These are phyloP conservation scores for Xanthoceras sorbifolium DNA, from an alignment of 345 rosid species.

Conservation along the genomic window DNA sequence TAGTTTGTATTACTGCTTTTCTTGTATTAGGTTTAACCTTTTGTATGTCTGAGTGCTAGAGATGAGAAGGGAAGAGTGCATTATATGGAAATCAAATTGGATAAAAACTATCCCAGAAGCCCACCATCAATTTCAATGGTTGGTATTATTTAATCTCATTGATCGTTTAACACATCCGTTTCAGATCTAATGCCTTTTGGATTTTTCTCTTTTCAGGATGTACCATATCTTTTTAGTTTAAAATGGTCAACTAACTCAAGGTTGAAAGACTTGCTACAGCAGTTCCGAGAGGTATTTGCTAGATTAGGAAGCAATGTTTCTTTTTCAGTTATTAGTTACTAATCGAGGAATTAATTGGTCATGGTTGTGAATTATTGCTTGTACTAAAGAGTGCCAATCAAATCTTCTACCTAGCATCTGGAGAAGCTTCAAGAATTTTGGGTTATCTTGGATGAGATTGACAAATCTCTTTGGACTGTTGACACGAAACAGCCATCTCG, in stretches of 20 bases:
- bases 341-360: constrained; percentile 11
- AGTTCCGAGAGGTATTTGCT: constrained; percentile 54
- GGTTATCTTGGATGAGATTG: constrained; percentile 78
- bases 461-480: constrained; percentile 60
- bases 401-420: constrained; percentile 51
- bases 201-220: constrained; percentile 49
- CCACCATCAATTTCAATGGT: constrained; percentile 79
- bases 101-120: constrained; percentile 50
- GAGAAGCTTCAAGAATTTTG: constrained; percentile 70
- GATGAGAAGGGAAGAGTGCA: constrained; percentile 63
- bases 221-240: constrained; percentile 58
- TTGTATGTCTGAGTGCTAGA: constrained; percentile 37
- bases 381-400: background rate
- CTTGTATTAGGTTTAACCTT: constrained; percentile 1
- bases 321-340: background rate
- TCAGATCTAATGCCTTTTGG: constrained; percentile 6
- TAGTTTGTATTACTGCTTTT: constrained; percentile 6
- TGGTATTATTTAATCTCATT: constrained; percentile 29
- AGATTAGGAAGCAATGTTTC: background rate
- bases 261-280: constrained; percentile 61
- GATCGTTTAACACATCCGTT: constrained; percentile 4
- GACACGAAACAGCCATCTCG: constrained; percentile 46
- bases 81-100: constrained; percentile 57
- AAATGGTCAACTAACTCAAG: constrained; percentile 62
- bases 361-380: background rate